Evolutionary conservation across 1,284 basidiomycete species (phyloP).

Genomic region (Leccinum olivaceoglutinosum): DNA sequence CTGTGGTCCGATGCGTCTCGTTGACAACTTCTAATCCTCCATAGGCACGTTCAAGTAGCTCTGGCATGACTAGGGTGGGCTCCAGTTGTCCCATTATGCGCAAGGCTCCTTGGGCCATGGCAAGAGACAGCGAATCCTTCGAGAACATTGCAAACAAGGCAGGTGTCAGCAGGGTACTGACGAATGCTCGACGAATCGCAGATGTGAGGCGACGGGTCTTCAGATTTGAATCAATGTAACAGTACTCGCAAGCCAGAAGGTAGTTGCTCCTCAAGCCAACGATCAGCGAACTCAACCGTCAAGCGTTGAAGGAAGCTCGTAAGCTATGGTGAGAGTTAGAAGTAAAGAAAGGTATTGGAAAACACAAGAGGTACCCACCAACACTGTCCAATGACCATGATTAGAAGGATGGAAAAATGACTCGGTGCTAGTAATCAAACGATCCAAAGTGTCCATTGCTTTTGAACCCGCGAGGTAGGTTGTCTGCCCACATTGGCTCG

Average conservation of each 20-base stretch:
- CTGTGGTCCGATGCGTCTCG: slow-evolving; percentile 90
- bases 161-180: slow-evolving; percentile 79
- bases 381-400: slow-evolving; percentile 73
- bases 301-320: slow-evolving; percentile 47
- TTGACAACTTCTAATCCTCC: slow-evolving; percentile 90
- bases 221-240: slow-evolving; percentile 4
- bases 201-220: slow-evolving; percentile 77
- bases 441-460: slow-evolving; percentile 86
- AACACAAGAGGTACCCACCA: slow-evolving; percentile 27
- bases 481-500: slow-evolving; percentile 41
- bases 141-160: slow-evolving; percentile 94
- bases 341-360: slow-evolving; percentile 7
- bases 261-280: slow-evolving; percentile 81
- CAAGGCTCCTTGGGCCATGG: slow-evolving; percentile 66
- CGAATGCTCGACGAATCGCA: slow-evolving; percentile 80
- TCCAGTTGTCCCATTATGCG: slow-evolving; percentile 79
- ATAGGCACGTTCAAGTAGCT: slow-evolving; percentile 88
- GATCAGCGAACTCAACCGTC: slow-evolving; percentile 75
- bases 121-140: slow-evolving; percentile 70
- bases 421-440: slow-evolving; percentile 89
- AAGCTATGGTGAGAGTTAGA: slow-evolving; percentile 21
- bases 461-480: slow-evolving; percentile 83
- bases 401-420: slow-evolving; percentile 90
- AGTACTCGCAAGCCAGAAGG: slow-evolving; percentile 27
- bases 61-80: slow-evolving; percentile 86